Evolutionary conservation across 805 yeast species (phyloP).

Genomic region (Hanseniaspora pseudoguilliermondii): DNA sequence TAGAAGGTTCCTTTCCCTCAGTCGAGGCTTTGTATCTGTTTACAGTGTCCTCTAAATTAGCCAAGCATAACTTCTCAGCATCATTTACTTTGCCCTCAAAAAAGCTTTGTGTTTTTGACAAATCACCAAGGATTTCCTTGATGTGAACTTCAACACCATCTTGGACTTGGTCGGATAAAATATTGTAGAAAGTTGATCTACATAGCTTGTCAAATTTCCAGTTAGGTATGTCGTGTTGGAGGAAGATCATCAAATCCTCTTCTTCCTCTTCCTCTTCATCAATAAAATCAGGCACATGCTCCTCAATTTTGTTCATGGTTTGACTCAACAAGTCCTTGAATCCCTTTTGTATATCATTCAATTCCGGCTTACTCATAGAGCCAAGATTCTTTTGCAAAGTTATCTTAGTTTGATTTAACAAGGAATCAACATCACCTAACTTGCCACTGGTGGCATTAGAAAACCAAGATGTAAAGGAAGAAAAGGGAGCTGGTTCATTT

Average conservation of each 20-base stretch:
- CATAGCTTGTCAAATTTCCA: conserved; percentile 39
- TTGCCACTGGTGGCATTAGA: conserved; percentile 49
- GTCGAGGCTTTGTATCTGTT: conserved; percentile 26
- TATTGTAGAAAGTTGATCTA: conserved; percentile 43
- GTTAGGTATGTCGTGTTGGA: conserved; percentile 56
- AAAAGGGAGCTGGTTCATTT: conserved; percentile 41
- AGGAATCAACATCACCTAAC: conserved; percentile 43
- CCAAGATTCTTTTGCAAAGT: conserved; percentile 15
- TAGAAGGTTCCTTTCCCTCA: conserved; percentile 5
- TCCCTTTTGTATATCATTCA: conserved; percentile 8
- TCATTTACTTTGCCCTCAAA: conserved; percentile 67
- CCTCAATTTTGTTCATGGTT: conserved; percentile 11
- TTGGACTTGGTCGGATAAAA: conserved; percentile 58
- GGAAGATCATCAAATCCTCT: conserved; percentile 48
- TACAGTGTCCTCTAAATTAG: conserved; percentile 69
- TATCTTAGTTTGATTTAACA: conserved; percentile 32
- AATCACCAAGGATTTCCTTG: conserved; percentile 27
- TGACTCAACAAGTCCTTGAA: conserved; percentile 7
- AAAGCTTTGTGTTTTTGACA: conserved; percentile 22
- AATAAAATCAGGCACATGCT: conserved; percentile 28
- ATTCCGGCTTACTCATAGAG: conserved; percentile 7
- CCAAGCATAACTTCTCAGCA: conserved; percentile 79
- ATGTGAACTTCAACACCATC: conserved; percentile 58
- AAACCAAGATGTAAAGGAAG: conserved; percentile 66
- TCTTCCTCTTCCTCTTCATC: conserved; percentile 23